Conservation (phyloP, 129 eudicot genomes). For the Flaveria ramosissima region DNA sequence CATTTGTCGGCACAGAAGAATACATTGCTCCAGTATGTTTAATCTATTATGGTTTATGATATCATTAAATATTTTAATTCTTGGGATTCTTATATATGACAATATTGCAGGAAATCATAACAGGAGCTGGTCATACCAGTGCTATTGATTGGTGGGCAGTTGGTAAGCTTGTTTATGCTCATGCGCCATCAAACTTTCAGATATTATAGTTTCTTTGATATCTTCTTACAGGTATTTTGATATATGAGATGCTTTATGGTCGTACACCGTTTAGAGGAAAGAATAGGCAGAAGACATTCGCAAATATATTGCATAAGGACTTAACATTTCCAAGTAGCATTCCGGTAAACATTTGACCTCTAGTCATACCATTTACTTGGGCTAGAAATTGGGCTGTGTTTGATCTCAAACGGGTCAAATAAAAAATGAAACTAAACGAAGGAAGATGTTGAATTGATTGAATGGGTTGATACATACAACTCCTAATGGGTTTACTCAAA, state of each 20-base stretch:
- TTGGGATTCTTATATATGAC: constrained; percentile 17
- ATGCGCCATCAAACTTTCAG: not conserved
- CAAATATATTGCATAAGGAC: constrained; percentile 93
- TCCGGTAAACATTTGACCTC: constrained; percentile 51
- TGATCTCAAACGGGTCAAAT: not conserved
- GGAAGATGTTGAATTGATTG: not conserved
- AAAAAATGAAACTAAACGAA: not conserved
- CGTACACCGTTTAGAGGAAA: constrained; percentile 98
- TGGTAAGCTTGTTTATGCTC: constrained; percentile 50
- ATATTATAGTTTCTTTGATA: not conserved
- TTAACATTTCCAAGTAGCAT: constrained; percentile 98
- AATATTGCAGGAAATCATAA: constrained; percentile 86
- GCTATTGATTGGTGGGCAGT: constrained; percentile 99
- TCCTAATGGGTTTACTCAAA: not conserved
- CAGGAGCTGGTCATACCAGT: constrained; percentile 93
- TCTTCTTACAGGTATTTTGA: constrained; percentile 57
- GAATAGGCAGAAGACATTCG: constrained; percentile 93
- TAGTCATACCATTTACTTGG: not conserved
- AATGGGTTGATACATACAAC: not conserved
- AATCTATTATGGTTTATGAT: no score
- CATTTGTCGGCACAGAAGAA: constrained; percentile 99
- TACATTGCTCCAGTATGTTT: constrained; percentile 93
- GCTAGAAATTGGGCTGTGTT: not conserved
- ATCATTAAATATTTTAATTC: not conserved
- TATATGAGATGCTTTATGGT: constrained; percentile 94